Base-by-base conservation (phyloP, 176 grass and related monocot genomes). In the Panicum miliaceum region DNA sequence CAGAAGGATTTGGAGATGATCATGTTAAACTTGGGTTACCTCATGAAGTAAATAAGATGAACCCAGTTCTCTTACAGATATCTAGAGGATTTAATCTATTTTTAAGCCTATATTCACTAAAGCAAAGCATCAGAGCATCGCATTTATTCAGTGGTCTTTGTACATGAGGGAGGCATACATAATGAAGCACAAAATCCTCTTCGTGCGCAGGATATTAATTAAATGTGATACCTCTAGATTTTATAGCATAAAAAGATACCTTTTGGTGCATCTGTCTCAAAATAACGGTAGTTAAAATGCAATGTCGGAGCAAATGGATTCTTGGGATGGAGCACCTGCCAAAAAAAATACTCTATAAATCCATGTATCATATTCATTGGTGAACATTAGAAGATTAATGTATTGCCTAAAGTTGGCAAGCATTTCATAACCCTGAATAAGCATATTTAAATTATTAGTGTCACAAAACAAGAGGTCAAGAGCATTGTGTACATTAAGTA, bases 251-350 rank as follows among this genome's bases (percentile, higher is more conserved):
- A 0, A 25, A 56, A 67, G 5, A 41, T 89, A 99, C 97, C 97
- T 99, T 96, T 65, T 25, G 93, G 91, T 81, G 97, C 97, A 92
- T 99, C 97, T 8, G 97, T 99, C 89, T 99, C 97, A 76, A 99
- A 99, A 75, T 99, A 99, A 8, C 97, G 93, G 53, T 99, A 99
- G 78, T 99, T 99, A 70, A 99, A 99, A 94, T 99, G 97, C 79
- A 99, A 78, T 35, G 97, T 99, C 6, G 97, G 93, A 29, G 93
- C 93, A 89, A 96, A 99, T 20, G 97, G 97, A 50, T 99, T 99
- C 84, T 96, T 96, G n/a, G 97, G 93, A 82, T 99, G 93, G 80
- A 99, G 91, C 64, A 99, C 96, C 96, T 99, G 86, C n/a, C 85
- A 78, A 71, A 81, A 61, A 4, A 5, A 32, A 7, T 4, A 56